A percentile compares a stretch with the other conserved stretches of the same genome.
Evolutionary conservation across 306 rosid genomes (phyloP).

Genomic region (Alnus glutinosa): DNA sequence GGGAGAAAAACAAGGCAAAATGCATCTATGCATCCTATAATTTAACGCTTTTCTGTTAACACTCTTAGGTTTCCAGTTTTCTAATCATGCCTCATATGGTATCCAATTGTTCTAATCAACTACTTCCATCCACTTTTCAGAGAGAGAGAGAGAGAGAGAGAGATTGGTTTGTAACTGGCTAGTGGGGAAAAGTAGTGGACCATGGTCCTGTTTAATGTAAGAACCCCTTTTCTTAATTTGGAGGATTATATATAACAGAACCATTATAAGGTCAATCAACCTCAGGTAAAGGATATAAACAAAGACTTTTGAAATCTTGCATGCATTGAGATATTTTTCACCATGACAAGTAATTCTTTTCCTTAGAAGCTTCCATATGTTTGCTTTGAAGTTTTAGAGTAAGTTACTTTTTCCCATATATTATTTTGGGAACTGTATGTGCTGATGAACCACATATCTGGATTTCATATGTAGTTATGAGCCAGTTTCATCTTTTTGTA

Average conservation of each 20-base stretch:
- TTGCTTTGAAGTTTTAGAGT: constrained; percentile 1
- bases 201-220: not conserved
- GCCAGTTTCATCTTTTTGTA: constrained; percentile 1
- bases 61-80: not conserved
- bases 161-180: not conserved
- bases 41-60: not conserved
- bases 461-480: not conserved
- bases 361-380: constrained; percentile 4
- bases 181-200: not conserved
- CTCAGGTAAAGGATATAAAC: not conserved
- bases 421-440: not conserved
- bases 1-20: not conserved
- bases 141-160: too few relatives aligned
- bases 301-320: not conserved
- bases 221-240: not conserved
- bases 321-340: constrained; percentile 8
- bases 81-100: not conserved
- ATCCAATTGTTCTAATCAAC: not conserved
- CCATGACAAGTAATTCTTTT: not conserved
- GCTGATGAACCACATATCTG: not conserved
- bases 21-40: constrained; percentile 10
- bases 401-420: not conserved
- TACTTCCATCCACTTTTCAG: not conserved
- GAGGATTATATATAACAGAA: not conserved
- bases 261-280: not conserved